A percentile compares a stretch with the other conserved stretches of the same genome.
Conservation (phyloP, 768 basidiomycete genomes). For the Ephemerocybe angulata region DNA sequence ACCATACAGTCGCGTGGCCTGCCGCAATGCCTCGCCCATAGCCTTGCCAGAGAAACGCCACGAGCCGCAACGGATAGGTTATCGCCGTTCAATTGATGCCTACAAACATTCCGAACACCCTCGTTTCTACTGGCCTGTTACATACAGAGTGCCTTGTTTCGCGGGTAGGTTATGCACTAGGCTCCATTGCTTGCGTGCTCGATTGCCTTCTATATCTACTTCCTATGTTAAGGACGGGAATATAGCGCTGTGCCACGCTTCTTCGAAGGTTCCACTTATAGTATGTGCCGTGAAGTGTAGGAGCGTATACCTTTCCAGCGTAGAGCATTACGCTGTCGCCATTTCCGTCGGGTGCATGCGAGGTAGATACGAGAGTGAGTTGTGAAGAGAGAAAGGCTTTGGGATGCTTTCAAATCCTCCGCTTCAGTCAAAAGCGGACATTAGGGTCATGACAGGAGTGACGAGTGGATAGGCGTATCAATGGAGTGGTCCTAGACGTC, state of each 20-base stretch:
- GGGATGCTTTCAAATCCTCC: too few species aligned
- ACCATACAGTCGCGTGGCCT: background rate
- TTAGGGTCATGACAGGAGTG: too few species aligned
- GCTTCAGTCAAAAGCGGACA: too few species aligned
- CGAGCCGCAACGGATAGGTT: background rate
- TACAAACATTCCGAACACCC: slow-evolving; percentile 3
- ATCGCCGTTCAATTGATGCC: background rate
- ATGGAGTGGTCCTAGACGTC: too few species aligned
- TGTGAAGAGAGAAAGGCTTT: background rate
- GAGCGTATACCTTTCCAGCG: background rate
- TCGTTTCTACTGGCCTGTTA: background rate
- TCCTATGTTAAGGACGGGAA: background rate
- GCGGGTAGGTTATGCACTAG: background rate
- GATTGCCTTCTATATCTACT: background rate
- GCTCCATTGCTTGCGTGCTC: background rate
- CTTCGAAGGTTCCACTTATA: background rate
- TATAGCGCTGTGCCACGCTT: background rate
- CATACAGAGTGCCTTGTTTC: background rate
- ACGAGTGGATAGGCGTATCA: too few species aligned
- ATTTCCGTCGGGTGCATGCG: too few species aligned
- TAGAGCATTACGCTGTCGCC: too few species aligned
- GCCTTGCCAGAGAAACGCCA: slow-evolving; percentile 1
- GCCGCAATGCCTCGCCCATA: slow-evolving; percentile 4
- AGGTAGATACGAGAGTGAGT: too few species aligned
- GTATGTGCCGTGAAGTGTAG: background rate